Percentiles rank a stretch among this genome's conserved stretches.
phyloP scores from a whole-genome alignment of 148 eudicot genomes.

The Dysphania ambrosioides region DNA sequence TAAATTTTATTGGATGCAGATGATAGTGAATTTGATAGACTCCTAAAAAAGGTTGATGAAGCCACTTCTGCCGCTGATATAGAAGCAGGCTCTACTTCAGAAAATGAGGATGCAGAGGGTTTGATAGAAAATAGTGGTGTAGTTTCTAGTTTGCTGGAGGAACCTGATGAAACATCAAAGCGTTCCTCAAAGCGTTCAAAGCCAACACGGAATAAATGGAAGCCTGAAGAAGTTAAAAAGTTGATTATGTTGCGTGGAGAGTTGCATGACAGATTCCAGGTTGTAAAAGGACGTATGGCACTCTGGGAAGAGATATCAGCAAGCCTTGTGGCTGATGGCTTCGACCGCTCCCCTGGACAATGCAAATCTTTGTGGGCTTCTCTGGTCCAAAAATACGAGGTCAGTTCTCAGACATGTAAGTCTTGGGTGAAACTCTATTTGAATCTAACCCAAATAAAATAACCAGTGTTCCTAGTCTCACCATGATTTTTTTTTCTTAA shows the following conservation, averaged over 20 bases:
- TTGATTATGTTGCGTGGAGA: conserved; percentile 73
- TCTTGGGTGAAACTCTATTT: background rate
- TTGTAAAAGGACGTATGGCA: conserved; percentile 76
- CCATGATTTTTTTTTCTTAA: background rate
- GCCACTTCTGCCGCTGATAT: conserved; percentile 32
- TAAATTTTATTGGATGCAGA: conserved; percentile 31
- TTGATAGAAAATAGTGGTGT: conserved; percentile 29
- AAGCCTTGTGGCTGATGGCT: conserved; percentile 56
- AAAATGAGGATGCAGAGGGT: conserved; percentile 40
- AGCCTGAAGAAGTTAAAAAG: conserved; percentile 74
- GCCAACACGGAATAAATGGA: conserved; percentile 76
- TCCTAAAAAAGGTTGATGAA: conserved; percentile 41
- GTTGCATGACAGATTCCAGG: conserved; percentile 68
- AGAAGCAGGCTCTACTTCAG: conserved; percentile 30
- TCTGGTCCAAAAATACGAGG: conserved; percentile 88
- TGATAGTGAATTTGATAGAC: conserved; percentile 34
- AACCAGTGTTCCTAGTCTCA: background rate
- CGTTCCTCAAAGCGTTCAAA: conserved; percentile 39
- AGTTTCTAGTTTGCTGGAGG: conserved; percentile 31
- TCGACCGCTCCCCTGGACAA: conserved; percentile 76
- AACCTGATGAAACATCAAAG: conserved; percentile 23
- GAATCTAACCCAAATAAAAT: background rate
- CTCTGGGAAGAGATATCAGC: conserved; percentile 94
- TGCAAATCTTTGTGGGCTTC: conserved; percentile 97
- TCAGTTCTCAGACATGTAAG: conserved; percentile 30